Evolutionary conservation across 2,329 filamentous ascomycete genomes (phyloP).

Genomic region (Monosporascus sp.): DNA sequence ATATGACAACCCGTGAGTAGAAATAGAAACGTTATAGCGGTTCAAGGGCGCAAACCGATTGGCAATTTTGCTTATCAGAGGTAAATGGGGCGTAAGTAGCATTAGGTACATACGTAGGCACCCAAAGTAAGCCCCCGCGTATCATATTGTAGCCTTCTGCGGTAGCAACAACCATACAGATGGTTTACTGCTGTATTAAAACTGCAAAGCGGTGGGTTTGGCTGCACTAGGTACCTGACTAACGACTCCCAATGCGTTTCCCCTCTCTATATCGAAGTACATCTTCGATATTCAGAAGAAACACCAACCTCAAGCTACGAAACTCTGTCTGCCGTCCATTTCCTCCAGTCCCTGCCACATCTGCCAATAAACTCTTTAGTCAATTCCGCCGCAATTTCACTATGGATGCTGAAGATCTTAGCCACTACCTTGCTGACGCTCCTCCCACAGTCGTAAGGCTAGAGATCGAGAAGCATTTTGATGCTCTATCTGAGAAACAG

Average conservation of each 20-base stretch:
- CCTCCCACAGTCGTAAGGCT: constrained; percentile 85
- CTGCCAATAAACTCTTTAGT: constrained; percentile 1
- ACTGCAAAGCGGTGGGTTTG: too few relatives aligned
- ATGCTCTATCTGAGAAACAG: constrained; percentile 66
- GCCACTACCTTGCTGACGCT: constrained; percentile 84
- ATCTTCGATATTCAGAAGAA: constrained; percentile 1
- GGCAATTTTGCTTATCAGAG: neutral
- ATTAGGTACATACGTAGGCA: constrained; percentile 6
- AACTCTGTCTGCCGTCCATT: constrained; percentile 1
- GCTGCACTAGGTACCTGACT: neutral
- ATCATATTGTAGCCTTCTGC: too few relatives aligned
- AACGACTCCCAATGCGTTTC: constrained; percentile 1
- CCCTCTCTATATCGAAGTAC: constrained; percentile 1
- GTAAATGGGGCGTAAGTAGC: constrained; percentile 4
- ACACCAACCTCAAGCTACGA: constrained; percentile 1
- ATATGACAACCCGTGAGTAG: too few relatives aligned
- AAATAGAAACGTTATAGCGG: too few relatives aligned
- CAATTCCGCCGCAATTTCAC: constrained; percentile 17
- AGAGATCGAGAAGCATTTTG: constrained; percentile 89
- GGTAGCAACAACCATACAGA: too few relatives aligned
- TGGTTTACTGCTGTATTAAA: too few relatives aligned
- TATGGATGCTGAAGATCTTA: constrained; percentile 57
- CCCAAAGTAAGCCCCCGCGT: too few relatives aligned
- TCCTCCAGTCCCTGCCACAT: constrained; percentile 5
- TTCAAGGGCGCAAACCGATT: too few relatives aligned